phyloP scores from a whole-genome alignment of 805 yeast genomes.

The Yamadazyma tumulicola region DNA sequence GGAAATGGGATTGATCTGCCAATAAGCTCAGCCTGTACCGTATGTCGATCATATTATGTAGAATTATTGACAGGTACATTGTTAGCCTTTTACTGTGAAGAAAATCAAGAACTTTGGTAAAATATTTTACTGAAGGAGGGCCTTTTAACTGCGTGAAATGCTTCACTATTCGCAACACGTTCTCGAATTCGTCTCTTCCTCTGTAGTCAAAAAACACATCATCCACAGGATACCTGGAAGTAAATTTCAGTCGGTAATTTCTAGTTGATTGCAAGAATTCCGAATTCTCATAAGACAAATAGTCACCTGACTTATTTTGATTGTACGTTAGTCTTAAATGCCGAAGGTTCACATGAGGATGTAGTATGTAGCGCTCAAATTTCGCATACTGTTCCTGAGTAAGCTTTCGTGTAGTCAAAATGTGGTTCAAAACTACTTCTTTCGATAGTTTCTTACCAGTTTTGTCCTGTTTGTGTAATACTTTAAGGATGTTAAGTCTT shows the following conservation, averaged over 20 bases:
- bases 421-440: background rate
- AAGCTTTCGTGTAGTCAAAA: background rate
- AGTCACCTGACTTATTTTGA: conserved; percentile 27
- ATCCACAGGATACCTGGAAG: conserved; percentile 4
- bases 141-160: conserved; percentile 1
- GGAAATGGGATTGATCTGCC: background rate
- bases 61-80: conserved; percentile 5
- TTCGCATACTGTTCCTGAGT: background rate
- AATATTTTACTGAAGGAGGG: conserved; percentile 9
- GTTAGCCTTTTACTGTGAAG: conserved; percentile 1
- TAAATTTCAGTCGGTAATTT: conserved; percentile 4
- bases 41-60: conserved; percentile 6
- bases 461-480: no score
- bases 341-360: background rate
- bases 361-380: no score
- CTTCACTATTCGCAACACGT: background rate
- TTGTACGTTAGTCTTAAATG: conserved; percentile 1
- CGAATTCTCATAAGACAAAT: conserved; percentile 28
- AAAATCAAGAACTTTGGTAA: conserved; percentile 3
- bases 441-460: conserved; percentile 1
- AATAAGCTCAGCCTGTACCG: conserved; percentile 4
- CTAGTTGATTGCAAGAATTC: conserved; percentile 23
- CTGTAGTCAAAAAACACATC: background rate
- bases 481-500: conserved; percentile 25
- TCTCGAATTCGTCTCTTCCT: background rate